Conservation (phyloP, 257 asterid genomes). For the Handroanthus guayacan region DNA sequence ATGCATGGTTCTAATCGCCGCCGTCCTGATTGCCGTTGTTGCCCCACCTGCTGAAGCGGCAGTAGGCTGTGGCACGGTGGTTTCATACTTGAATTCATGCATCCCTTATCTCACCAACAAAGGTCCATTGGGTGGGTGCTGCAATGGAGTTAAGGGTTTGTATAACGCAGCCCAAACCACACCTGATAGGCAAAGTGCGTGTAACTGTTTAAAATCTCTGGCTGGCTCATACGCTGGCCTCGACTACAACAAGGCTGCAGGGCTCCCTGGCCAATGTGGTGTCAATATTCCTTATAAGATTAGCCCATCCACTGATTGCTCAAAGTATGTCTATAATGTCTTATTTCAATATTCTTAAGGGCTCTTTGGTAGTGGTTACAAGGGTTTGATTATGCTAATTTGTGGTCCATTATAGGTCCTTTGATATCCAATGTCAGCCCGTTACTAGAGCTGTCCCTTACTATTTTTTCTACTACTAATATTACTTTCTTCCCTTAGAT, state of each 20-base stretch:
- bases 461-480: too few relatives aligned
- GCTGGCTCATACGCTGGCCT: not conserved
- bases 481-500: too few relatives aligned
- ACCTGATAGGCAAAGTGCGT: constrained; percentile 36
- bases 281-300: constrained; percentile 48
- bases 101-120: constrained; percentile 22
- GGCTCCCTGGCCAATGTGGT: constrained; percentile 45
- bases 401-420: too few relatives aligned
- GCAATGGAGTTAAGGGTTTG: constrained; percentile 33
- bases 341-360: not conserved
- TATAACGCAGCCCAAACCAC: constrained; percentile 29
- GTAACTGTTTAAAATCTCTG: constrained; percentile 37
- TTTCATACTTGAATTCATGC: constrained; percentile 22
- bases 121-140: constrained; percentile 31
- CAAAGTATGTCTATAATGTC: constrained; percentile 28
- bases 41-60: constrained; percentile 22
- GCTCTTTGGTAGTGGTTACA: too few relatives aligned
- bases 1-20: constrained; percentile 15
- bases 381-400: too few relatives aligned
- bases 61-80: constrained; percentile 33
- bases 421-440: too few relatives aligned
- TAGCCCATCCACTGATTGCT: constrained; percentile 48
- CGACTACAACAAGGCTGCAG: constrained; percentile 27
- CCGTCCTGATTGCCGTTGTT: not conserved
- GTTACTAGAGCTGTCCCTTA: too few relatives aligned